Evolutionary conservation across 805 yeast species (phyloP), one percentile per base, ranked within the genome.

Genomic region (Ogataea glucozyma): DNA sequence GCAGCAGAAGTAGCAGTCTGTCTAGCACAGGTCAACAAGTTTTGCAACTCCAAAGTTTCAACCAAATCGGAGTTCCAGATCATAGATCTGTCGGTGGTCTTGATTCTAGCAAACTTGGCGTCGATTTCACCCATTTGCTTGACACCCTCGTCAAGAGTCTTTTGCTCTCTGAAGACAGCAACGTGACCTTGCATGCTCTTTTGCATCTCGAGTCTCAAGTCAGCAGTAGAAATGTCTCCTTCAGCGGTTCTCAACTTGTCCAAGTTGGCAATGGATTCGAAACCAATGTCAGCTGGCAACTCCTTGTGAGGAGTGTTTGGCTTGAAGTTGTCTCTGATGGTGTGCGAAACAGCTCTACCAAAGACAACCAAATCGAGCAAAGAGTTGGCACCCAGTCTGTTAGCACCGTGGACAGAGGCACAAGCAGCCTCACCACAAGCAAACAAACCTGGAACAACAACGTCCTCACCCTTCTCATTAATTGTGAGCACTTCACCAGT

Each of bases 401-500:
- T 91, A 51, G 99, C 99, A 73, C 99, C 99, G 66, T 91, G 99
- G 47, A 91, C 99, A 26, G 97, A 89, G 50, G 96, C 98, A 79
- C 97, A 91, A 33, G 97, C 99, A 54, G 95, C 90, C 76, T 91
- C 99, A 78, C 99, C 99, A 75, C 97, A 89, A 12, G 99, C 97
- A 67, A 80, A 78, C 57, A 91, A 77, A 62, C 99, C 99, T 61
- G 91, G 93, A 49, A 91, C 93, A 56, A 85, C 80, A 63, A 77
- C 80, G 67, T 93, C 99, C 61, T 91, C 81, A 58, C 99, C 99
- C 53, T 78, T 72, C 63, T 79, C 91, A 63, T 85, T 88, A 59
- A 84, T 64, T 35, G 88, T 88, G 51, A 91, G 66, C 40, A 82
- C 97, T 74, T 91, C 97, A 75, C 98, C 99, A 54, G 84, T 86